Evolutionary conservation across 495 filamentous ascomycete species (phyloP).

Genomic region (Chaetomidium leptoderma): DNA sequence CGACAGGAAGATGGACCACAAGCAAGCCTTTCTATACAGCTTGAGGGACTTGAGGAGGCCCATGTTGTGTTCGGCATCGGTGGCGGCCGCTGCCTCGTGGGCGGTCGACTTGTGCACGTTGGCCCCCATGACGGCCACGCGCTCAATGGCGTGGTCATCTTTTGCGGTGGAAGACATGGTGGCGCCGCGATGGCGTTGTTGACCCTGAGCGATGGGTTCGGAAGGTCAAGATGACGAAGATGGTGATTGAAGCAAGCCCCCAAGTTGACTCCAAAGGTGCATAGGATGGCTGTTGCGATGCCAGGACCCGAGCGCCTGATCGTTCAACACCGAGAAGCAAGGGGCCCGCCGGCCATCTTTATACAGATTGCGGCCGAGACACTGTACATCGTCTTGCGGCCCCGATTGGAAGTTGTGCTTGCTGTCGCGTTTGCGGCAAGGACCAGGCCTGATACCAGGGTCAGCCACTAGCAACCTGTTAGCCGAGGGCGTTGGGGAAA

Average conservation of each 20-base stretch:
- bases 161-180: slow-evolving; percentile 4
- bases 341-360: neutral
- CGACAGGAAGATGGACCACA: slow-evolving; percentile 31
- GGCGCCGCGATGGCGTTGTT: neutral
- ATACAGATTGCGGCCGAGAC: neutral
- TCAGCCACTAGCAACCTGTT: neutral
- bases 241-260: neutral
- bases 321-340: neutral
- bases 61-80: slow-evolving; percentile 14
- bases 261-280: too few relatives aligned
- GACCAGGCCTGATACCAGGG: neutral
- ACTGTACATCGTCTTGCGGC: too few relatives aligned
- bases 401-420: neutral
- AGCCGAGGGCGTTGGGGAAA: neutral
- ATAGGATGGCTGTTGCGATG: neutral
- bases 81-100: neutral
- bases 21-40: slow-evolving; percentile 19
- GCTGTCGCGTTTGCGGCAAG: neutral
- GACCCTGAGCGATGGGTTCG: neutral
- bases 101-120: neutral
- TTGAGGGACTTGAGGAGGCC: slow-evolving; percentile 23
- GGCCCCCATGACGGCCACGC: neutral
- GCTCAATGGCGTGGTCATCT: neutral
- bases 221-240: neutral
- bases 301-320: neutral